These are phyloP conservation scores for Meredithiella fracta DNA, from an alignment of 2,329 filamentous ascomycete genomes.

Conservation along the genomic window DNA sequence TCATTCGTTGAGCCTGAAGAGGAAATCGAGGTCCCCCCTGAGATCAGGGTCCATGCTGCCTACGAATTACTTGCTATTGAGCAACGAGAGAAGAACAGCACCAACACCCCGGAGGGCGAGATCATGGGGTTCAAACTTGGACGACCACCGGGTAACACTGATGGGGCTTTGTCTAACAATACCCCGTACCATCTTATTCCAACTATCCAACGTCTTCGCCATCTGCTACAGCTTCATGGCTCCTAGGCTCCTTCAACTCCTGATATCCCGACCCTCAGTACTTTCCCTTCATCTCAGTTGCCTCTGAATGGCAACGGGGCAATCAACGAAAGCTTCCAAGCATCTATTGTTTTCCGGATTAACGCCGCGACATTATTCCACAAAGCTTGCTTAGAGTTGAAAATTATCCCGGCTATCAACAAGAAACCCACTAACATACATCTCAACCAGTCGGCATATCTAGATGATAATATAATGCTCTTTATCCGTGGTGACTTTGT, in stretches of 20 bases:
- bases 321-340: background rate
- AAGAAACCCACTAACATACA: background rate
- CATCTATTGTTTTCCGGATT: background rate
- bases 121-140: background rate
- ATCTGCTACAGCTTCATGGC: background rate
- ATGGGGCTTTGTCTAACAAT: too few relatives aligned
- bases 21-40: constrained; percentile 7
- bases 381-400: background rate
- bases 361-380: background rate
- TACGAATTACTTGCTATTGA: constrained; percentile 3
- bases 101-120: background rate
- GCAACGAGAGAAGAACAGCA: constrained; percentile 3
- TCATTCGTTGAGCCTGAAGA: constrained; percentile 11
- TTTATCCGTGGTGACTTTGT: constrained; percentile 9
- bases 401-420: background rate
- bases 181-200: background rate
- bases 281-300: background rate
- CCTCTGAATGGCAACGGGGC: background rate
- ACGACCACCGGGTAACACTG: too few relatives aligned
- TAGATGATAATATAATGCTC: constrained; percentile 6
- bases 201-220: background rate
- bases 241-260: too few relatives aligned
- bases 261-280: background rate
- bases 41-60: background rate
- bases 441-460: background rate